Percentiles rank a stretch among this genome's conserved stretches.
Evolutionary conservation across 441 rosid genomes (phyloP).

Genomic region (Jatropha multifida): DNA sequence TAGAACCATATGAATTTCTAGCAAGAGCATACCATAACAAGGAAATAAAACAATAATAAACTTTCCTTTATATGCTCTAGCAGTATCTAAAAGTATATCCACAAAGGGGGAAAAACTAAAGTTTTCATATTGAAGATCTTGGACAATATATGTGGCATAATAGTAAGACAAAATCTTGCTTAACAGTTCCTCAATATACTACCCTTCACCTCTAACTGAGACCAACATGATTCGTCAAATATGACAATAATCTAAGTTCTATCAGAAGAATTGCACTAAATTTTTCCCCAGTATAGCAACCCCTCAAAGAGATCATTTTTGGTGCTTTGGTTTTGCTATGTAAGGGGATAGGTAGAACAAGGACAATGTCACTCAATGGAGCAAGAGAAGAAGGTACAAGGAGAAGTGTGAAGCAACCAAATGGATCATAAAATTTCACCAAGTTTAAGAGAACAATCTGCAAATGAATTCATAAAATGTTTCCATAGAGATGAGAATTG

Average conservation of each 20-base stretch:
- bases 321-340: too few species aligned
- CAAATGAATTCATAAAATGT: background rate
- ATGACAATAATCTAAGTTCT: background rate
- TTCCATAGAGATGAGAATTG: background rate
- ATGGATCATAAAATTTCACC: background rate
- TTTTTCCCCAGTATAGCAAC: too few species aligned
- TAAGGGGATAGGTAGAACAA: background rate
- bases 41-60: background rate
- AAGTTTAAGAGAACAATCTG: background rate
- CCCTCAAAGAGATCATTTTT: too few species aligned
- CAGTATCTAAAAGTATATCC: background rate
- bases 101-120: background rate
- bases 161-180: background rate
- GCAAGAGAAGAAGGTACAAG: background rate
- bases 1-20: slow-evolving; percentile 13
- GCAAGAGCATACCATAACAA: background rate
- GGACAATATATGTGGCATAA: background rate
- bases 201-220: too few species aligned
- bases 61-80: background rate
- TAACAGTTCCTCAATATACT: background rate
- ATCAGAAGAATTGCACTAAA: background rate
- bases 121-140: background rate
- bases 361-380: background rate
- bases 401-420: background rate
- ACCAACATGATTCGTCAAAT: background rate